These are phyloP conservation scores for Trichothecium roseum DNA, from an alignment of 2,329 filamentous ascomycete species.

Conservation along the genomic window DNA sequence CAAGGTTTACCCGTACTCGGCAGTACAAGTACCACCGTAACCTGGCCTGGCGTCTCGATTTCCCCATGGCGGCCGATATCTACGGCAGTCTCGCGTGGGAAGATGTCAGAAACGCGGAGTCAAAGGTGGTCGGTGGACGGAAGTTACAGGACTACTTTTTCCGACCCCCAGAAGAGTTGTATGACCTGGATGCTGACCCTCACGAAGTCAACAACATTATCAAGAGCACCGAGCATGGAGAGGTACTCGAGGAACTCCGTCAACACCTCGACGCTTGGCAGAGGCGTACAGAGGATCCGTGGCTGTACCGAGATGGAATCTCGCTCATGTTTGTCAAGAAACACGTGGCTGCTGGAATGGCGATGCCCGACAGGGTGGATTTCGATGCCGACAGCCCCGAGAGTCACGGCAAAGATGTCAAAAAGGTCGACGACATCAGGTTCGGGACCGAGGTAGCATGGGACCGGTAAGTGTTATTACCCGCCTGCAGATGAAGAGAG, in stretches of 20 bases:
- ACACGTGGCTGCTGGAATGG: constrained; percentile 14
- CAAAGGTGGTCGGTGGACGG: constrained; percentile 23
- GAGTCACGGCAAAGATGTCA: neutral
- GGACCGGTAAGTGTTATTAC: too few relatives aligned
- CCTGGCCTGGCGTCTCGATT: constrained; percentile 36
- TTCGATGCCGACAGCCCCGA: constrained; percentile 9
- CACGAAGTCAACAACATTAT: constrained; percentile 32
- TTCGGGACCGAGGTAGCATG: too few relatives aligned
- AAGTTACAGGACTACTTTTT: constrained; percentile 30
- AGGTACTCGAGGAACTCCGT: constrained; percentile 19
- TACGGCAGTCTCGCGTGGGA: constrained; percentile 33
- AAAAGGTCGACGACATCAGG: neutral
- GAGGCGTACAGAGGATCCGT: constrained; percentile 14
- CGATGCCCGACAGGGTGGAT: constrained; percentile 17
- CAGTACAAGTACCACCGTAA: constrained; percentile 41
- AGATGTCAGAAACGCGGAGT: constrained; percentile 25
- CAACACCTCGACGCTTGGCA: constrained; percentile 17
- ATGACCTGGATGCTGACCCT: constrained; percentile 33
- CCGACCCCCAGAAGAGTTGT: constrained; percentile 33
- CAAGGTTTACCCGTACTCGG: constrained; percentile 29
- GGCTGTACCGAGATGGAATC: constrained; percentile 17
- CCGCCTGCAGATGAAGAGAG: too few relatives aligned
- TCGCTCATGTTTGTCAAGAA: constrained; percentile 10
- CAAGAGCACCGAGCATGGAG: constrained; percentile 12
- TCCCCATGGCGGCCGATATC: constrained; percentile 35